Conservation (phyloP, 2,329 filamentous ascomycete species). For the Ilyonectria robusta region DNA sequence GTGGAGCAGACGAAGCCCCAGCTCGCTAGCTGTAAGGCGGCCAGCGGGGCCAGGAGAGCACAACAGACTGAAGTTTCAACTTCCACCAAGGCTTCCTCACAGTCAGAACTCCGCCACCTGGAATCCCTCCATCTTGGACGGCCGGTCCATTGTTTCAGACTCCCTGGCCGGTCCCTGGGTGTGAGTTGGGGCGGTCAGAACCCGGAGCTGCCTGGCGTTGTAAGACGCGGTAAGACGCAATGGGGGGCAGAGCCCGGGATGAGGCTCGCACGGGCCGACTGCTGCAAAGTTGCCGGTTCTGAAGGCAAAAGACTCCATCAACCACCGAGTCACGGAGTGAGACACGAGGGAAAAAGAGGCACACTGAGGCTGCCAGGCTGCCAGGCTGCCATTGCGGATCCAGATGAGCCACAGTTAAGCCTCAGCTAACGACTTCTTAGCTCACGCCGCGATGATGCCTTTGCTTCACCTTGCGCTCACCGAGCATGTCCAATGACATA, state of each 20-base stretch:
- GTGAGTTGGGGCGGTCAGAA: not conserved
- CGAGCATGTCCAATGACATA: not conserved
- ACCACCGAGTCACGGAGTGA: not conserved
- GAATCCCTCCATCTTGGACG: not conserved
- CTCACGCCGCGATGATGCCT: not conserved
- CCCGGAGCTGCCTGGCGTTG: not conserved
- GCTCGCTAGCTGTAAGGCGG: not conserved
- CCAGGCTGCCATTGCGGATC: not conserved
- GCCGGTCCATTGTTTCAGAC: not conserved
- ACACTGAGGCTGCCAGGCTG: not conserved
- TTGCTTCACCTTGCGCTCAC: not conserved
- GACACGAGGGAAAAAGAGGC: not conserved
- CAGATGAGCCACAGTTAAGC: not conserved
- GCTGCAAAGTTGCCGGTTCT: not conserved
- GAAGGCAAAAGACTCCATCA: not conserved
- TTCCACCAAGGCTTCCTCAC: not conserved
- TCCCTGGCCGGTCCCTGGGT: not conserved
- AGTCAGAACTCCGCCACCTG: not conserved
- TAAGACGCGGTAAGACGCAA: not conserved
- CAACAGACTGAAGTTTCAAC: not conserved
- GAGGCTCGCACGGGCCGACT: not conserved
- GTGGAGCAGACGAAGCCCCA: not conserved
- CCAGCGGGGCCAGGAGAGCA: not conserved
- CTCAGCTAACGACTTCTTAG: not conserved
- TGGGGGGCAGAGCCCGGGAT: not conserved